These are phyloP conservation scores for Gentiana dahurica DNA, from an alignment of 257 asterid genomes.

Conservation along the genomic window DNA sequence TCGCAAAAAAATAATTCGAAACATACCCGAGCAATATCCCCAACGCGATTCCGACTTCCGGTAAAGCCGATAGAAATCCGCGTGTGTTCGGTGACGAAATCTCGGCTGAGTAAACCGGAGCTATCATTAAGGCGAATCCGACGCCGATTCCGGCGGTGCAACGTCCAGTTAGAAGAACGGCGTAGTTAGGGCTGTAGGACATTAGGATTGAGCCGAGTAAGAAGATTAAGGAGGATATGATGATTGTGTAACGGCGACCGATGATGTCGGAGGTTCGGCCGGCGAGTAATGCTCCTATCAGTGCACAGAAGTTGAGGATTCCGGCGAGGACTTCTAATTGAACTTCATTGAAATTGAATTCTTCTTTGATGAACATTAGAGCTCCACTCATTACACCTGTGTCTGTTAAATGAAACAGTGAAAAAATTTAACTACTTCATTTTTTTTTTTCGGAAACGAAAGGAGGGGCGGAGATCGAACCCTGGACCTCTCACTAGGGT, in stretches of 20 bases:
- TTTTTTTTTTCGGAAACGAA: too few species aligned
- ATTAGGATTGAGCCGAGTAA: constrained; percentile 53
- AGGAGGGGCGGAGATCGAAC: too few species aligned
- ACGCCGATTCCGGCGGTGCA: constrained; percentile 69
- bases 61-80: constrained; percentile 54
- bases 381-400: constrained; percentile 91
- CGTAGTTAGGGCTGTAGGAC: constrained; percentile 57
- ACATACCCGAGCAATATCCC: constrained; percentile 59
- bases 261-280: constrained; percentile 62
- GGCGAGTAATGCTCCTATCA: constrained; percentile 55
- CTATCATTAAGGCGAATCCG: constrained; percentile 83
- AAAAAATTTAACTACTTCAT: too few species aligned
- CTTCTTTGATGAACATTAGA: constrained; percentile 61
- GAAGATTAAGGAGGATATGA: constrained; percentile 46
- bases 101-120: constrained; percentile 76
- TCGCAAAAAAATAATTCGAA: constrained; percentile 39
- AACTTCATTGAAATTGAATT: constrained; percentile 39
- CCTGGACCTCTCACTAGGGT: too few species aligned
- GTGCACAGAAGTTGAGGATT: constrained; percentile 56
- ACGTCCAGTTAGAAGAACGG: constrained; percentile 37
- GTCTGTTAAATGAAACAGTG: constrained; percentile 20
- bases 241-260: constrained; percentile 57
- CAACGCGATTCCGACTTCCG: constrained; percentile 57
- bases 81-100: constrained; percentile 53
- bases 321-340: constrained; percentile 56